These are phyloP conservation scores for Mesembryanthemum crystallinum DNA, from an alignment of 148 eudicot species.

Conservation along the genomic window DNA sequence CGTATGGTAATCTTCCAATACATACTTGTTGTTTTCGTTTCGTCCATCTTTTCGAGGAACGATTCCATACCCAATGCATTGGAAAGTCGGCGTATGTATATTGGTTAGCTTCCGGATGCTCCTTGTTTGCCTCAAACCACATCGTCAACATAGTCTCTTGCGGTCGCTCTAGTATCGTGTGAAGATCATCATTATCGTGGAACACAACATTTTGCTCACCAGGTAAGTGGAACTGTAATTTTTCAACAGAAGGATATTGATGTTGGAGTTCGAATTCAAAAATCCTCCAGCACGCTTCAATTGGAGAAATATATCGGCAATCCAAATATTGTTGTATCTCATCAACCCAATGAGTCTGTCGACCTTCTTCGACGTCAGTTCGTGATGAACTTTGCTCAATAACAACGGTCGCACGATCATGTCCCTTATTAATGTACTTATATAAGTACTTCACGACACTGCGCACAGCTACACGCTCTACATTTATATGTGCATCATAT, in stretches of 20 bases:
- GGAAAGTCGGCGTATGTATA: background rate
- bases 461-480: background rate
- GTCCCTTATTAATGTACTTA: background rate
- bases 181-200: background rate
- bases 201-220: background rate
- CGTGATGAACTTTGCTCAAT: background rate
- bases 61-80: background rate
- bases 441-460: background rate
- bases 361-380: background rate
- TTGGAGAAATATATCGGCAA: background rate
- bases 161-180: background rate
- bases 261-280: background rate
- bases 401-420: background rate
- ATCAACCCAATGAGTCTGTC: background rate
- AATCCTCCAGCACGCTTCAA: background rate
- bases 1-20: conserved; percentile 6
- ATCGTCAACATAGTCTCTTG: background rate
- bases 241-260: background rate
- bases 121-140: background rate
- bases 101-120: background rate
- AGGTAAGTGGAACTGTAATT: background rate
- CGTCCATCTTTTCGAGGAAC: background rate
- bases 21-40: background rate
- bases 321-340: background rate
- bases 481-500: background rate